Base-by-base conservation (phyloP, 495 filamentous ascomycete genomes). In the Penicillium riverlandense region DNA sequence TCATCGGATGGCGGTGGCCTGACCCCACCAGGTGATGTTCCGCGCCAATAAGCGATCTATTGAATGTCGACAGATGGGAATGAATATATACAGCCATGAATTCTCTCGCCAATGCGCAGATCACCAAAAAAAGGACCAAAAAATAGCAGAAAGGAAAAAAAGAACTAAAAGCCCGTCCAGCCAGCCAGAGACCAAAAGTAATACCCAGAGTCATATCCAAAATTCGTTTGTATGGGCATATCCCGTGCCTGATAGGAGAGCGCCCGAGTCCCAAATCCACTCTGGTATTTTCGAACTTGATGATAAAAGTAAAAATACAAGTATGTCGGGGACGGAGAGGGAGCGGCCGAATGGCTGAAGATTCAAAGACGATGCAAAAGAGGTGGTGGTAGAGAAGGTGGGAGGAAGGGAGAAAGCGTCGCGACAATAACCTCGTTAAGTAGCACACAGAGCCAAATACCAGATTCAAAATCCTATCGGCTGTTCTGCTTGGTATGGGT, bases 401-500 rank as follows among this genome's bases (percentile, higher is more conserved):
- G 12, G 44, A 48, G 45, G 14, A 36, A 47, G 45, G 44, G 47
- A 42, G 15, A 16, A 16, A 16, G 15, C 52, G 47, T 57, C 38
- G 52, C 48, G 45, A 42, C 46, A 56, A 45, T 58, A 39, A 50
- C 41, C 48, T 62, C 40, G 41, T 41, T 32, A 57, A 48, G 38
- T 49, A 38, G 47, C 35, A 22, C 22, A 22, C 4, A 22, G 45
- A 46, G 29, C 33, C 44, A 43, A 12, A 29, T 35, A 50, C 42
- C 39, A 47, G 41, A 29, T 51, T 35, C 43, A 36, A 40, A 13
- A 15, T 10, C 36, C 38, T 9, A 32, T 54, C 60, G 66, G 49
- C 66, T 64, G 37, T 71, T 66, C 36, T 52, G 53, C 48, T 75
- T 77, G 16, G 62, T 59, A 10, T 65, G 63, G 37, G 41, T 49